Base-by-base conservation (phyloP, 805 yeast genomes). In the Starmerella sp. region DNA sequence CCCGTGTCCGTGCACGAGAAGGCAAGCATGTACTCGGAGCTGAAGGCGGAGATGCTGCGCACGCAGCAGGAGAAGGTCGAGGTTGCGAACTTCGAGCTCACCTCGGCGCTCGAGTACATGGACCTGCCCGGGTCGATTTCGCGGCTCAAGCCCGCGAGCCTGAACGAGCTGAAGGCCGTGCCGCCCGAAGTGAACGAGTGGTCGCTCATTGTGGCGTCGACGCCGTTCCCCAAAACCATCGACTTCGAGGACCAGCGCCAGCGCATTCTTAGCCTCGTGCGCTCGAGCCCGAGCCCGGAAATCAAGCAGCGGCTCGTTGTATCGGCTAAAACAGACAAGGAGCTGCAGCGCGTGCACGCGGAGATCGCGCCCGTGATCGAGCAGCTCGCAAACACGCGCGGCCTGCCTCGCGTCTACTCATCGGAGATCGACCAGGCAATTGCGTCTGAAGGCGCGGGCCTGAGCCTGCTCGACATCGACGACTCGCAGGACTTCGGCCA, bases 1-100 rank as follows among this genome's bases (percentile, higher is more conserved):
- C 97, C 97, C 2, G 74, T 89, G 65, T 79, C 82, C 36, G 88
- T 91, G 17, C 95, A 89, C 65, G 96, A 91, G 69, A 81, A 85
- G 62, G 79, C 87, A 52, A 86, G 96, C 58, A 74, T 82, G 59
- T 93, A 93, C 67, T 84, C 96, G 0, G 98, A 91, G 66, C 89
- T 86, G 66, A 85, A 87, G 67, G 91, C 96, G 0, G 81, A 78
- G 59, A 69, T 86, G 38, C 69, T 88, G 47, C 77, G 97, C 63
- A 75, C 73, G 44, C 89, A 87, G 64, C 75, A 82, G 46, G 97
- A 90, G 57, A 76, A 76, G 57, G 77, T 81, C 28, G 90, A 86
- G 54, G 77, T 89, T 9, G 84, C 95, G 0, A 80, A 87, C 63
- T 85, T 86, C 67, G 93, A 90, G 65, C 75, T 84, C 48, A 69